A percentile compares a stretch with the other conserved stretches of the same genome.
These are phyloP conservation scores for Neonectria neomacrospora DNA, from an alignment of 2,329 filamentous ascomycete genomes.

Conservation along the genomic window DNA sequence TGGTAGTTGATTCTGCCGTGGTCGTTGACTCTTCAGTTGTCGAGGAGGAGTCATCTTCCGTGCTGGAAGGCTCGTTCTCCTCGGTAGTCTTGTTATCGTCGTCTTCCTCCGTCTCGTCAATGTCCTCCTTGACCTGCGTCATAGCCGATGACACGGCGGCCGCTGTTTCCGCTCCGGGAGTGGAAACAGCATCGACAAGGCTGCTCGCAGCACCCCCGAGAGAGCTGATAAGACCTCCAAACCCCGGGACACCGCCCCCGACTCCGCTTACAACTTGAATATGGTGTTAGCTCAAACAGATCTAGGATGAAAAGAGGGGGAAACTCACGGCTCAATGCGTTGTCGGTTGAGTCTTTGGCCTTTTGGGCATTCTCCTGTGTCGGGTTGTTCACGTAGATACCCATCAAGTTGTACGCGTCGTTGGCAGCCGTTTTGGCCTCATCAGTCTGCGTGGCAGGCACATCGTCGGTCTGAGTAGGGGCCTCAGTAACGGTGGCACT, in stretches of 20 bases:
- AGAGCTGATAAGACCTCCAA: conserved; percentile 9
- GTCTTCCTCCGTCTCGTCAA: conserved; percentile 5
- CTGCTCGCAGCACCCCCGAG: conserved; percentile 2
- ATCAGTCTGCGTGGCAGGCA: background rate
- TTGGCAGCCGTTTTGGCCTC: conserved; percentile 10
- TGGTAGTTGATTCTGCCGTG: background rate
- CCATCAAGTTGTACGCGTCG: conserved; percentile 6
- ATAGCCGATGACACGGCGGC: conserved; percentile 10
- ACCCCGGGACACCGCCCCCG: conserved; percentile 4
- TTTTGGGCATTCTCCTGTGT: conserved; percentile 16
- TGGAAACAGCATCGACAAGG: conserved; percentile 10
- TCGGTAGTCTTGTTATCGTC: background rate
- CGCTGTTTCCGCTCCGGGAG: conserved; percentile 9
- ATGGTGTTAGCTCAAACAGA: background rate
- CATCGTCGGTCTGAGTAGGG: background rate
- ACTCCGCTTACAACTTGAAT: background rate
- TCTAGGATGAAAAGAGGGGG: background rate
- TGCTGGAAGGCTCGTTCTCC: background rate
- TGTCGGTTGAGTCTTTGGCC: conserved; percentile 11
- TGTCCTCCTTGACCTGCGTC: conserved; percentile 11
- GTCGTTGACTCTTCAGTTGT: conserved; percentile 7
- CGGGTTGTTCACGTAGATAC: background rate
- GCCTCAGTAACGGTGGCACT: background rate
- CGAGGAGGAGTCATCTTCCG: background rate
- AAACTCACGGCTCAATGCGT: conserved; percentile 2